Evolutionary conservation across 2,329 filamentous ascomycete genomes (phyloP).

Genomic region (Cercospora sp.): DNA sequence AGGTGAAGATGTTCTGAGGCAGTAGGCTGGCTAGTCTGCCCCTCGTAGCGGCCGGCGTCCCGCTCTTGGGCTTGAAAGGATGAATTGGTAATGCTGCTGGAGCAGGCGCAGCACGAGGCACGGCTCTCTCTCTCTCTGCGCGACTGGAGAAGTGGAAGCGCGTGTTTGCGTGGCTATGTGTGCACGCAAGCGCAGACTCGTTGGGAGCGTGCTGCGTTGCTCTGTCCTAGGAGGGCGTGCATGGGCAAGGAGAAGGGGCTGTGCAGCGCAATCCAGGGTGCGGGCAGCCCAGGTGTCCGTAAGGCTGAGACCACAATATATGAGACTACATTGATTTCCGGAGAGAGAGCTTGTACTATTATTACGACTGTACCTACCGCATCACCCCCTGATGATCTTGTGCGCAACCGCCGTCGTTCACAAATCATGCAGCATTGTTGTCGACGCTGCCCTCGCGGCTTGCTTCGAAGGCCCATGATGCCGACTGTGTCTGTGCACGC

Average conservation of each 20-base stretch:
- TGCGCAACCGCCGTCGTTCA: not conserved
- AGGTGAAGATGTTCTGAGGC: slow-evolving; percentile 9
- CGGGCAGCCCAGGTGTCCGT: not conserved
- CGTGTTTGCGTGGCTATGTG: not conserved
- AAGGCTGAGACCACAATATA: slow-evolving; percentile 2
- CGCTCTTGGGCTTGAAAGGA: not conserved
- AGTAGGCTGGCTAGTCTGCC: slow-evolving; percentile 5
- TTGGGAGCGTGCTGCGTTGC: not conserved
- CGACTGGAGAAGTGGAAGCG: not conserved
- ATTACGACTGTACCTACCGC: not conserved
- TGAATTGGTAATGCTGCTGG: slow-evolving; percentile 1
- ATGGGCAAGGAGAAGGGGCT: slow-evolving; percentile 9
- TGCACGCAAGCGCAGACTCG: not conserved
- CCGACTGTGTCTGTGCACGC: not conserved
- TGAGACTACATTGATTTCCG: slow-evolving; percentile 4
- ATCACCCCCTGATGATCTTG: not conserved
- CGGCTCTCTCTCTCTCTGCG: not conserved
- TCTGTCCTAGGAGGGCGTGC: slow-evolving; percentile 1
- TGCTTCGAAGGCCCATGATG: not conserved
- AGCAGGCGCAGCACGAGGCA: not conserved
- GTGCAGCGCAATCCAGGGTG: slow-evolving; percentile 3
- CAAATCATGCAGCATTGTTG: not conserved
- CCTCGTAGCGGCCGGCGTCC: slow-evolving; percentile 8
- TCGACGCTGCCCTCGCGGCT: not conserved
- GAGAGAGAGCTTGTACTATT: slow-evolving; percentile 1